Evolutionary conservation across 1,139 yeast species (phyloP), one percentile per base, ranked within the genome.

Genomic region (Candida buenavistaensis): DNA sequence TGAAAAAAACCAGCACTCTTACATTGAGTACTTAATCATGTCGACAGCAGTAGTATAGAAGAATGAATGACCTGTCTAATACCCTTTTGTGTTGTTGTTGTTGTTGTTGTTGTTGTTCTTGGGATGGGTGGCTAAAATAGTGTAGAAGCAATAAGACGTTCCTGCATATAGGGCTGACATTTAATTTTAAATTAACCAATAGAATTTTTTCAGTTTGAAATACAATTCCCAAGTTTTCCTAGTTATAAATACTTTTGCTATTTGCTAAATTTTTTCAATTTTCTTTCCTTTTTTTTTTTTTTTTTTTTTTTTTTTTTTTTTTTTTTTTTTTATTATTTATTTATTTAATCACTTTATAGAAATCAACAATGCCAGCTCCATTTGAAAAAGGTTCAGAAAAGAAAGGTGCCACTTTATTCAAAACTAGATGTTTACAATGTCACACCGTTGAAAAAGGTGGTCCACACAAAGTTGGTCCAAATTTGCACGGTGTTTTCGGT

Each of bases 391-490:
- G 96, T 66, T 79, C 82, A 61, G 95, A 86, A 63, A 87, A 89
- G 80, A 92, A 92, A 76, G 98, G 98, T 78, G 97, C 97, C 52
- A 88, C 87, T 64, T 80, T 92, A 54, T 92, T 92, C 83, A 92
- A 92, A 78, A 92, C 97, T 51, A 87, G 98, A 82, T 92, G 98
- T 74, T 79, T 89, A 57, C 98, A 92, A 77, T 92, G 98, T 73
- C 98, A 92, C 83, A 92, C 98, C 59, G 82, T 82, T 52, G 97
- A 92, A 70, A 75, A 72, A 46, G 97, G 96, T 62, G 98, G 95
- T 48, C 90, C 97, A 56, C 82, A 92, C 88, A 92, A 92, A 81
- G 97, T 92, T 59, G 98, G 98, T 67, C 98, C 98, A 64, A 92
- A 90, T 72, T 85, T 92, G 67, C 85, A 88, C 71, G 98, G 97